Percentiles rank a stretch among this genome's conserved stretches.
Conservation (phyloP, 148 eudicot genomes). For the Silene uniflora region DNA sequence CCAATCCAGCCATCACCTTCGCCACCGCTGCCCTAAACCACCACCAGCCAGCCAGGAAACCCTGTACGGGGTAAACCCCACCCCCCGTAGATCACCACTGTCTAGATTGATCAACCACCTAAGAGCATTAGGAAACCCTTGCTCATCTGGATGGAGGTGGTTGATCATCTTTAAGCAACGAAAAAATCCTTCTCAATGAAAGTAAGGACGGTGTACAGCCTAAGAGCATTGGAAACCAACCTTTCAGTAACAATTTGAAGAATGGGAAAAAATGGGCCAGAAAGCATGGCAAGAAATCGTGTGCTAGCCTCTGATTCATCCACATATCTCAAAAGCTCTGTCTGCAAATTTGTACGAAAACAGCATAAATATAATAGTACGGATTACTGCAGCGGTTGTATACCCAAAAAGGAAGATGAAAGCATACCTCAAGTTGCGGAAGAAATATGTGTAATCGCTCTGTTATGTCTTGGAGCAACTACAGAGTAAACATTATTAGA, state of each 20-base stretch:
- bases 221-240: conserved; percentile 24
- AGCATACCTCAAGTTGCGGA: conserved; percentile 76
- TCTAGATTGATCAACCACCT: not conserved
- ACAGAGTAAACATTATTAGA: conserved; percentile 41
- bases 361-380: conserved; percentile 8
- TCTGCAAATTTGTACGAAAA: conserved; percentile 37
- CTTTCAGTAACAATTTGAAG: conserved; percentile 64
- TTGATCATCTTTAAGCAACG: not conserved
- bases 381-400: not conserved
- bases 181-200: not conserved
- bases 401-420: conserved; percentile 7
- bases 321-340: conserved; percentile 59
- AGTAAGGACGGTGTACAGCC: not conserved
- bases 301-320: conserved; percentile 56
- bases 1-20: not conserved
- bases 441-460: conserved; percentile 54
- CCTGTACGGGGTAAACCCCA: not conserved
- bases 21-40: not conserved
- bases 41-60: not conserved
- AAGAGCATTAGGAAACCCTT: too few species aligned
- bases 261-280: conserved; percentile 72
- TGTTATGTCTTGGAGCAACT: conserved; percentile 86
- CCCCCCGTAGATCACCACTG: not conserved
- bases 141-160: not conserved
- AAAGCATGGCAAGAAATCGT: conserved; percentile 79